These are phyloP conservation scores for Aureobasidium lini DNA, from an alignment of 2,329 filamentous ascomycete genomes.

Conservation along the genomic window DNA sequence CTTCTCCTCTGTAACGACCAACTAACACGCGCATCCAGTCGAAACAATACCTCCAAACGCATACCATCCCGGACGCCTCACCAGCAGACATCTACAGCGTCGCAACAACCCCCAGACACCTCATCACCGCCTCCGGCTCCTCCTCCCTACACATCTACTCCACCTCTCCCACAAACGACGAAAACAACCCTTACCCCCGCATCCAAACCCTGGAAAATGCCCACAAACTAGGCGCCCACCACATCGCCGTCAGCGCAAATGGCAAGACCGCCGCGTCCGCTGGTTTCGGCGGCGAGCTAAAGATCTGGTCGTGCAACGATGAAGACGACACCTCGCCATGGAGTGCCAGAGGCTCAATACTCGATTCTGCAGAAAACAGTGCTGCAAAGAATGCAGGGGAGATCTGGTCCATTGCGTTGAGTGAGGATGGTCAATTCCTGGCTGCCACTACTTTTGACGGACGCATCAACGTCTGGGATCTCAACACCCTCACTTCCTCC, in stretches of 20 bases:
- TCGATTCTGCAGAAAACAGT: slow-evolving; percentile 30
- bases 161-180: slow-evolving; percentile 35
- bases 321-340: slow-evolving; percentile 36
- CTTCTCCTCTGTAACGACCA: not conserved
- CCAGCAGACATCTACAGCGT: slow-evolving; percentile 30
- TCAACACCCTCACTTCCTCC: slow-evolving; percentile 28
- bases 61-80: slow-evolving; percentile 68
- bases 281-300: slow-evolving; percentile 84
- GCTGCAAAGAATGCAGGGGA: slow-evolving; percentile 49
- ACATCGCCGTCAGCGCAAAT: slow-evolving; percentile 63
- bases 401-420: slow-evolving; percentile 82
- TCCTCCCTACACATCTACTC: slow-evolving; percentile 76
- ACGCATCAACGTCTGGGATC: slow-evolving; percentile 81
- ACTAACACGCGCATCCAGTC: slow-evolving; percentile 51
- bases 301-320: slow-evolving; percentile 60
- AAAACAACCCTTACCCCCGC: slow-evolving; percentile 55
- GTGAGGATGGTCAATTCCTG: slow-evolving; percentile 72
- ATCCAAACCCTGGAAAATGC: slow-evolving; percentile 70
- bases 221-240: slow-evolving; percentile 86
- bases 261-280: slow-evolving; percentile 71
- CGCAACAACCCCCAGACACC: slow-evolving; percentile 32
- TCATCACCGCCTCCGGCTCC: slow-evolving; percentile 79
- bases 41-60: slow-evolving; percentile 93
- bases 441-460: slow-evolving; percentile 86
- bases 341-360: slow-evolving; percentile 44